Base-by-base conservation (phyloP, 371 early-diverging fungal species). In the Capillidium heterosporum region DNA sequence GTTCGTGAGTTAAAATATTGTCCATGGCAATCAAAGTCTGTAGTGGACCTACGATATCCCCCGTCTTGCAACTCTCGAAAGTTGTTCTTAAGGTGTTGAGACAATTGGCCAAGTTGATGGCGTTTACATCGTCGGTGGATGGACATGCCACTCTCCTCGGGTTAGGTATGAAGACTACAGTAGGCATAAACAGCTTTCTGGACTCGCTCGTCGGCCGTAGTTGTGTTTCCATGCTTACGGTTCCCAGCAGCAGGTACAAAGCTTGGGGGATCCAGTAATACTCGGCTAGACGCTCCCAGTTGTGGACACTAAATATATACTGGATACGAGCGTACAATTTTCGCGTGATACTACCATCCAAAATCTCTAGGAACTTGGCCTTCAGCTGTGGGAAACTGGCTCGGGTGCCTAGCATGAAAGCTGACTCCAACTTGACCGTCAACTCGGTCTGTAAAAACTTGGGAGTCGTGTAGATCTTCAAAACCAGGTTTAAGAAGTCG, bases 221-320 rank as follows among this genome's bases (percentile, higher is more conserved):
- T 60, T 4, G 62, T 24, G 65, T 58, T 1, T 73, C 62, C 35
- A 66, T 63, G 31, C 67, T 69, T 23, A 80, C 67, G 13, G 82
- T 76, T 0, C 89, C 89, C 29, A 95, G 60, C 21, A 96, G 61
- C 17, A 98, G 59, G 63, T 90, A 90, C 43, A 91, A 59, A 0
- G 90, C 89, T 58, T 95, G 93, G 57, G 83, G 84, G 4, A 97
- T 67, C 95, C 96, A 97, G 61, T 89, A 96, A 15, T 78, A 74
- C 19, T 73, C 71, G 0, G 84, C 75, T 15, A 97, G 70, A 55
- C 72, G 79, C 48, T 95, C 95, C 98, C 98, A 98, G 59, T 90
- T 93, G 63, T 98, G 98, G 0, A 89, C 77, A 28, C 86, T 87
- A 32, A 98, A 60, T 23, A 96, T 73, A 60, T 97, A 98, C 40